Conservation (phyloP, 2,329 filamentous ascomycete species). For the Alternaria sp. region DNA sequence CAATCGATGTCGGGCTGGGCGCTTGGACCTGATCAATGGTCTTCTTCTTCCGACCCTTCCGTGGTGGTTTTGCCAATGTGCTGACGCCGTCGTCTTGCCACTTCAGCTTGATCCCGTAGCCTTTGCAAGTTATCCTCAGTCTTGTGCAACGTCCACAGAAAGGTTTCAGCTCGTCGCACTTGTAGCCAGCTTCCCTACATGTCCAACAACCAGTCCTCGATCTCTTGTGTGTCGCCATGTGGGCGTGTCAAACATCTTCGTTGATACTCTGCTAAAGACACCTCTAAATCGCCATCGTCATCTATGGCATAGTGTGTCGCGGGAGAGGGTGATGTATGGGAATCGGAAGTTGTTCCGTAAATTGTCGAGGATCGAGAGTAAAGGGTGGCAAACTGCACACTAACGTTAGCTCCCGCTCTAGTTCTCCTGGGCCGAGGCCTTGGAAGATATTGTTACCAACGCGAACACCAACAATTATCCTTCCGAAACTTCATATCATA, state of each 20-base stretch:
- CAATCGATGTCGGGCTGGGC: conserved; percentile 25
- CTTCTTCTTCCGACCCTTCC: conserved; percentile 28
- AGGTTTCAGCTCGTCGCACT: conserved; percentile 45
- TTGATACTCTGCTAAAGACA: not conserved
- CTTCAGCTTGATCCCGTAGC: conserved; percentile 42
- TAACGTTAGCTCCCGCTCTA: conserved; percentile 9
- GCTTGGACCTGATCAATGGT: conserved; percentile 5
- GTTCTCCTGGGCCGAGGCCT: conserved; percentile 6
- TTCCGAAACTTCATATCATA: not conserved
- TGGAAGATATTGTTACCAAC: not conserved
- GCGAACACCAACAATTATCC: not conserved
- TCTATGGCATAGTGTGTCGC: not conserved
- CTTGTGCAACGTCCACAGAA: conserved; percentile 38
- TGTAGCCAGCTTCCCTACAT: conserved; percentile 45
- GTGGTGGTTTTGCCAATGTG: conserved; percentile 23
- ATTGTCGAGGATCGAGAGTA: conserved; percentile 5
- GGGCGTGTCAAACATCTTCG: conserved; percentile 14
- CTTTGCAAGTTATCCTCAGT: conserved; percentile 42
- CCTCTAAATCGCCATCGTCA: not conserved
- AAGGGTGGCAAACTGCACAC: conserved; percentile 14
- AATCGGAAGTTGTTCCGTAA: not conserved
- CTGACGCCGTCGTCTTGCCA: conserved; percentile 34
- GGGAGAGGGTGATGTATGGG: not conserved
- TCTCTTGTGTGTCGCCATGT: conserved; percentile 38
- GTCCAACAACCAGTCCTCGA: conserved; percentile 46